Base-by-base conservation (phyloP, 2,329 filamentous ascomycete species). In the Scedosporium minutisporum region DNA sequence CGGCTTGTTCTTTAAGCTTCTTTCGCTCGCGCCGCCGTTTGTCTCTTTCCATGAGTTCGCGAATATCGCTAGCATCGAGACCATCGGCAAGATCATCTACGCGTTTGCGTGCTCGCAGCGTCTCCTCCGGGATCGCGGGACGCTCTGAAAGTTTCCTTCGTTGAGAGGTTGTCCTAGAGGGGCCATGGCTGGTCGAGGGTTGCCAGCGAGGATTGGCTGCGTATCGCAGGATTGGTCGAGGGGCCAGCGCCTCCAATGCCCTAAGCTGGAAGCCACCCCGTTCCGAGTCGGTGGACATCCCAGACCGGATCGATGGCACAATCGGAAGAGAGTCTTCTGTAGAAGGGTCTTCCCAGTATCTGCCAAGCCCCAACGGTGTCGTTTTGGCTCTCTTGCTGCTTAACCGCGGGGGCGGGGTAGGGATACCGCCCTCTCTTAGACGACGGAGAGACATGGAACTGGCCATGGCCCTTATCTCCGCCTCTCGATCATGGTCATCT, bases 1-100 rank as follows among this genome's bases (percentile, higher is more conserved):
- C 85, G 65, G 91, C 86, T 65, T 86, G 84, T 23, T 93, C 88
- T 44, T 81, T 81, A 63, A 83, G 79, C 61, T 82, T 84, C 74
- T 90, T 93, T 71, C 86, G 86, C 67, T 96, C 90, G 66, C 83
- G 86, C 63, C 95, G 84, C 69, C 93, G 85, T 67, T 87, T 82
- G 70, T 99, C 95, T 64, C 95, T 82, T 69, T 99, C 95, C 84
- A 99, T 88, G 33, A 97, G 80, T 71, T 96, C 90, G 64, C 93
- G 84, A 46, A 99, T 74, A 68, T 91, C 93, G 61, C 88, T 85
- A 3, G 95, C 89, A 74, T 91, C 91, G 62, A 99, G 80, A 64
- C 90, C 88, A 71, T 97, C 90, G 23, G 92, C 95, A 55, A 97
- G 75, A 74, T 89, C 76, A 75, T 90, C 75, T 71, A 89, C 75